Evolutionary conservation across 164 flowering plant genomes (phyloP), one percentile per base, ranked within the genome.

Genomic region (Piper longum): DNA sequence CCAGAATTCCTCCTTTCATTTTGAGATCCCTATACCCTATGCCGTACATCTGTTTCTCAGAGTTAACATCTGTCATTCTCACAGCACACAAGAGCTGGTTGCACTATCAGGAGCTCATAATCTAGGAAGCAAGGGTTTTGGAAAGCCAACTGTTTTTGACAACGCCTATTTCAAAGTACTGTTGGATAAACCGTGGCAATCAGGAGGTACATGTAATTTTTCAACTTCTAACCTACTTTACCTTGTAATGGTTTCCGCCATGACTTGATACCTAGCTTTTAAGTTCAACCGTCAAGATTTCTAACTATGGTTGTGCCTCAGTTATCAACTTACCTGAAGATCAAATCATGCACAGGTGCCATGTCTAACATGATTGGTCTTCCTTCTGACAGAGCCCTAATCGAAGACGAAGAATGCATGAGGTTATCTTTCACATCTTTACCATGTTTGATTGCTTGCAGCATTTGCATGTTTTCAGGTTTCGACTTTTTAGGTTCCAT

Each of bases 101-200:
- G 96, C 91, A 41, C 72, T 92, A 54, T 89, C 96, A 59, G 98
- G 98, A 66, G 98, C 98, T 7, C 98, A 89, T 74, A 92, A 96
- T 60, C 74, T 87, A 64, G 98, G 98, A 59, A 73, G 83, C 74
- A 92, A 92, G 79, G 96, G 96, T 44, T 89, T 92, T 79, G 96
- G 96, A 72, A 81, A 65, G 69, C 96, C 98, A 19, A 61, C 66
- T 64, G 80, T 72, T 59, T 92, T 92, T 71, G 98, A 92, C 76
- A 92, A 89, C 67, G 70, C 96, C 44, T 92, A 92, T 83, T 92
- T 71, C 78, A 83, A 89, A 74, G 80, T 89, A 60, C 93, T 92
- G 70, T 66, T 86, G 45, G 85, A 88, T 72, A 89, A 92, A 77
- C 87, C 98, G 67, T 89, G 98, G 96, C 16, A n/a, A 36, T 75